Conservation (phyloP, 202 grass and related monocot species). For the Carex arenaria region DNA sequence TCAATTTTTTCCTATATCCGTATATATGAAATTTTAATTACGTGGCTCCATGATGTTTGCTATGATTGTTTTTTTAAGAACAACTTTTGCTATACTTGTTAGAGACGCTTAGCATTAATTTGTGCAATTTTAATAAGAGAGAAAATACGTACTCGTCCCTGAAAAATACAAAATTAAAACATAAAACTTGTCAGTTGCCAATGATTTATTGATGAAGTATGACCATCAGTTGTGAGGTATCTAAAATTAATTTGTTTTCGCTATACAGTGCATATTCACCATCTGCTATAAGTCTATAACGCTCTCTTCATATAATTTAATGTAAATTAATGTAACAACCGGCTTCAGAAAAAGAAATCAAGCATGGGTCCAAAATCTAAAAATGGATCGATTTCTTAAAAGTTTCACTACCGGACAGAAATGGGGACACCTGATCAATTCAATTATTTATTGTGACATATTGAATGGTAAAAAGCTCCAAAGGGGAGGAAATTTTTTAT, state of each 20-base stretch:
- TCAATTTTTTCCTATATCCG: too few relatives aligned
- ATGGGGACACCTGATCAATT: background rate
- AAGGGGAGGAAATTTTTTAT: too few relatives aligned
- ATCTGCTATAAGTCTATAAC: constrained; percentile 8
- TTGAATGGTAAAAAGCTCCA: background rate
- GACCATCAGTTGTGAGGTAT: background rate
- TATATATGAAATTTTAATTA: too few relatives aligned
- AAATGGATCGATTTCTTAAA: background rate
- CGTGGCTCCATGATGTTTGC: background rate
- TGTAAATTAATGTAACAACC: background rate
- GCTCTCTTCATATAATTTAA: background rate
- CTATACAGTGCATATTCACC: background rate
- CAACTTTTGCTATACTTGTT: too few relatives aligned
- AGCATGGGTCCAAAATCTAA: background rate
- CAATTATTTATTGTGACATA: background rate
- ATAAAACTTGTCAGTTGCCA: background rate
- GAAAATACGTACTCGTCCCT: background rate
- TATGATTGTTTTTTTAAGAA: background rate
- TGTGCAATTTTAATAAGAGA: background rate
- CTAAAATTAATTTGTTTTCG: background rate
- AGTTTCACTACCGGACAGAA: background rate
- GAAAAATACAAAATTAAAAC: background rate
- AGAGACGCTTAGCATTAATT: background rate
- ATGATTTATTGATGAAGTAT: background rate
- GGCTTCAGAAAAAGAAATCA: background rate